phyloP scores from a whole-genome alignment of 2,329 filamentous ascomycete species.

The Cytospora leucostoma region DNA sequence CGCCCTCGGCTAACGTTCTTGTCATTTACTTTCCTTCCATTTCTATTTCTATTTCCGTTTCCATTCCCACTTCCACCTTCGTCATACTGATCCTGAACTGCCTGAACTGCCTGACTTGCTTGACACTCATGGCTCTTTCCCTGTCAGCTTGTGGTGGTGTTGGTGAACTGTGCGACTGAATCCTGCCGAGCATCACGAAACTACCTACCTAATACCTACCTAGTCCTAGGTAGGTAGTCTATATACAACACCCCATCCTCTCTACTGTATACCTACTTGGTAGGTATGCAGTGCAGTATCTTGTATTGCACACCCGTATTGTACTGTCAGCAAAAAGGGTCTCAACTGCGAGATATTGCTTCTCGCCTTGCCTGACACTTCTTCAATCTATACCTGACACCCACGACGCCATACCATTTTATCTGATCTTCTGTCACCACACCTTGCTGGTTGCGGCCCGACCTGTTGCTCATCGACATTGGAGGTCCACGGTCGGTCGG shows the following conservation, averaged over 20 bases:
- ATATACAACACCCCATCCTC: background rate
- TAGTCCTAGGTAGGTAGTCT: too few species aligned
- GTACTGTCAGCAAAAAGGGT: background rate
- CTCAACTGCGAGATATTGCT: background rate
- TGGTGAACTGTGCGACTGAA: background rate
- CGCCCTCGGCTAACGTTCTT: background rate
- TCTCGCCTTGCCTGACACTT: conserved; percentile 17
- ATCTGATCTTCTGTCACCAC: conserved; percentile 16
- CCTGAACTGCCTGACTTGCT: background rate
- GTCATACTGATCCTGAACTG: too few species aligned
- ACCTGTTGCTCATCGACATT: conserved; percentile 12
- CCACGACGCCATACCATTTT: conserved; percentile 7
- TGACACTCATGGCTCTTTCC: background rate
- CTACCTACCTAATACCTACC: background rate
- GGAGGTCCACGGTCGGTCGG: background rate
- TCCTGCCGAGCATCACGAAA: background rate
- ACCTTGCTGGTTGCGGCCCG: conserved; percentile 13
- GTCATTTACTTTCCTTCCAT: background rate
- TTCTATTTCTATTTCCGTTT: background rate
- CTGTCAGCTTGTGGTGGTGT: background rate
- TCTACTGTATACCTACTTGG: background rate
- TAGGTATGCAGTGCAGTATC: background rate
- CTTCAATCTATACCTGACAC: conserved; percentile 22
- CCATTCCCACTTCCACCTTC: background rate
- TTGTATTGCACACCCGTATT: background rate